Percentiles rank a stretch among this genome's conserved stretches.
Evolutionary conservation across 2,329 filamentous ascomycete species (phyloP).

Genomic region (Cladorrhinum sp.): DNA sequence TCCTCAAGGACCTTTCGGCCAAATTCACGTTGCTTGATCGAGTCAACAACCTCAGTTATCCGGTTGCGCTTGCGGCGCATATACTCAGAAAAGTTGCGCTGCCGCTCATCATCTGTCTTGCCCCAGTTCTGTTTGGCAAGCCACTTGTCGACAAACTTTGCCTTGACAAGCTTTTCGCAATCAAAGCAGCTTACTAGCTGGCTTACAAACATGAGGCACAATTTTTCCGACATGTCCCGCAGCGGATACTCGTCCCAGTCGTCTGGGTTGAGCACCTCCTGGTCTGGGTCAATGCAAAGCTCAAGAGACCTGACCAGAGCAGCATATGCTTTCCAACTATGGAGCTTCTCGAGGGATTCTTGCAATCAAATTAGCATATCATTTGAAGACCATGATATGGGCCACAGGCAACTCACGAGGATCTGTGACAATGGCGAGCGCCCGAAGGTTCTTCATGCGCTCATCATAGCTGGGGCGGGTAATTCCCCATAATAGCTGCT

Average conservation of each 20-base stretch:
- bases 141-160: slow-evolving; percentile 69
- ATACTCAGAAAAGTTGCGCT: slow-evolving; percentile 53
- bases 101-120: slow-evolving; percentile 47
- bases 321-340: slow-evolving; percentile 49
- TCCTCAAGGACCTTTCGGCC: slow-evolving; percentile 52
- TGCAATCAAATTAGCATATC: slow-evolving; percentile 29
- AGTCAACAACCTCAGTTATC: slow-evolving; percentile 51
- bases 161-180: slow-evolving; percentile 55
- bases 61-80: slow-evolving; percentile 49
- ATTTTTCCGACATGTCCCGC: slow-evolving; percentile 59
- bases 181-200: slow-evolving; percentile 60
- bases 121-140: slow-evolving; percentile 72
- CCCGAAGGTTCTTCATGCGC: slow-evolving; percentile 54
- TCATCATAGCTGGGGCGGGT: slow-evolving; percentile 57
- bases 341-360: slow-evolving; percentile 46
- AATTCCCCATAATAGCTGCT: slow-evolving; percentile 55
- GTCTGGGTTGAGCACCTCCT: slow-evolving; percentile 51
- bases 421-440: slow-evolving; percentile 54
- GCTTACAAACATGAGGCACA: slow-evolving; percentile 55
- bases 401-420: slow-evolving; percentile 34
- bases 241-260: slow-evolving; percentile 62
- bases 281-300: slow-evolving; percentile 50
- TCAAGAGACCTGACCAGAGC: slow-evolving; percentile 61
- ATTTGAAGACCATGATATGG: background rate
- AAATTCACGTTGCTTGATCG: slow-evolving; percentile 45